Evolutionary conservation across 176 grass and related monocot genomes (phyloP).

Genomic region (Cymbopogon citratus): DNA sequence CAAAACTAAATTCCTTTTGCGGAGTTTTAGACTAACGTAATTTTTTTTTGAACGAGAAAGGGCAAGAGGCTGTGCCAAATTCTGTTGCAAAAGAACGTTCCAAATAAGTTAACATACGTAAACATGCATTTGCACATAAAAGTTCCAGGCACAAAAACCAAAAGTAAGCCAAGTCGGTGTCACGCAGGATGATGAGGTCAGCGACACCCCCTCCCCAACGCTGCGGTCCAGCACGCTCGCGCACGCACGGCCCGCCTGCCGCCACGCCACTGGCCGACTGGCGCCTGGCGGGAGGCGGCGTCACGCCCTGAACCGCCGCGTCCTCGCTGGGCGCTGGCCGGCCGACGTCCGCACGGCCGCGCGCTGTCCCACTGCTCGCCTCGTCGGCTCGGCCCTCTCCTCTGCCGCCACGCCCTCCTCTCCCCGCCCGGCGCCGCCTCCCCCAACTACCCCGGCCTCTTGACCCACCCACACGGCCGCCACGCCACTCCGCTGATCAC

Average conservation of each 20-base stretch:
- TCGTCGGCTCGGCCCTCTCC: neutral
- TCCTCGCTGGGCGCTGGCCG: too few relatives aligned
- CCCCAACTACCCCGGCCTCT: neutral
- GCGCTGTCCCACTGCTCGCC: neutral
- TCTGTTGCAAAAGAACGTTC: too few relatives aligned
- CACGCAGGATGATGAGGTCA: neutral
- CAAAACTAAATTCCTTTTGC: too few relatives aligned
- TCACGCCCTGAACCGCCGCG: neutral
- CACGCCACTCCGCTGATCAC: neutral
- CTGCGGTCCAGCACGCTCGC: neutral
- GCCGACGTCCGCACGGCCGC: neutral
- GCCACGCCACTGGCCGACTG: neutral
- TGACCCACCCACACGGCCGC: neutral
- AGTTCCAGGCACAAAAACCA: neutral
- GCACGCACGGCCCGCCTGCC: neutral
- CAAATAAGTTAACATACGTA: too few relatives aligned
- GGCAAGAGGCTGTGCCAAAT: too few relatives aligned
- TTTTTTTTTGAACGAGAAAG: too few relatives aligned
- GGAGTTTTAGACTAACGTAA: too few relatives aligned
- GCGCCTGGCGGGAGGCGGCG: neutral
- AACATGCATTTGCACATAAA: neutral
- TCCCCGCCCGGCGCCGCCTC: neutral
- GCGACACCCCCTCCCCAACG: neutral
- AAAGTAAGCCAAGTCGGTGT: neutral
- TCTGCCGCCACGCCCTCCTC: neutral